A percentile compares a stretch with the other conserved stretches of the same genome.
These are phyloP conservation scores for Arabidopsis lyrata DNA, from an alignment of 441 rosid species.

Conservation along the genomic window DNA sequence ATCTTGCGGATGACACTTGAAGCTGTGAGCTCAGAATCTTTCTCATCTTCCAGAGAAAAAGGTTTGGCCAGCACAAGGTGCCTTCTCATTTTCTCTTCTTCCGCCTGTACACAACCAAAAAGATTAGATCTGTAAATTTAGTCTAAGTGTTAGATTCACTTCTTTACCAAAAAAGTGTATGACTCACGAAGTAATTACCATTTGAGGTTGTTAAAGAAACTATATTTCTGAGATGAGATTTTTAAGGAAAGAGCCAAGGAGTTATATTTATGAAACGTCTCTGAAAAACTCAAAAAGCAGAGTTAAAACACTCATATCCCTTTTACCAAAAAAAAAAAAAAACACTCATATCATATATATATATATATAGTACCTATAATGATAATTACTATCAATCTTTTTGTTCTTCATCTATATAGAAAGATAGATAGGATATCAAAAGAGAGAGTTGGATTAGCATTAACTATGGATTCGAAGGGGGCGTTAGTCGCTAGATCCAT, in stretches of 20 bases:
- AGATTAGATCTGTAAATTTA: not conserved
- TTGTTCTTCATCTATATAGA: conserved; percentile 14
- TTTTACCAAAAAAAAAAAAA: too few species aligned
- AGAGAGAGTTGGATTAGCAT: conserved; percentile 24
- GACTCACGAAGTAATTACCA: conserved; percentile 9
- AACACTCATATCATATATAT: not conserved
- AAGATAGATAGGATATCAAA: not conserved
- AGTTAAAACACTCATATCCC: not conserved
- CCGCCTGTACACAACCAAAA: conserved; percentile 26
- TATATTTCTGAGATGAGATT: conserved; percentile 1
- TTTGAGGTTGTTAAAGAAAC: conserved; percentile 13
- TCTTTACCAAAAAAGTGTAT: not conserved
- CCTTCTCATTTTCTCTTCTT: conserved; percentile 26
- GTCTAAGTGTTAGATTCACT: not conserved
- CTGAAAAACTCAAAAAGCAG: not conserved
- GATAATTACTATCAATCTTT: not conserved
- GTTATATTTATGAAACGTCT: not conserved
- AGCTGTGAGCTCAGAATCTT: conserved; percentile 51
- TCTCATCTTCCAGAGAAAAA: conserved; percentile 53
- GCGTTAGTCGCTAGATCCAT: conserved; percentile 20
- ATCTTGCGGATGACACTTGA: conserved; percentile 60
- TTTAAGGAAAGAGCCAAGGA: not conserved
- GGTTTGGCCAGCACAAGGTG: conserved; percentile 61
- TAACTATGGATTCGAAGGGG: conserved; percentile 10
- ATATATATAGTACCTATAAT: not conserved